Evolutionary conservation across 192 early-diverging fungal species (phyloP), one percentile per base, ranked within the genome.

Genomic region (Coemansia sp.): DNA sequence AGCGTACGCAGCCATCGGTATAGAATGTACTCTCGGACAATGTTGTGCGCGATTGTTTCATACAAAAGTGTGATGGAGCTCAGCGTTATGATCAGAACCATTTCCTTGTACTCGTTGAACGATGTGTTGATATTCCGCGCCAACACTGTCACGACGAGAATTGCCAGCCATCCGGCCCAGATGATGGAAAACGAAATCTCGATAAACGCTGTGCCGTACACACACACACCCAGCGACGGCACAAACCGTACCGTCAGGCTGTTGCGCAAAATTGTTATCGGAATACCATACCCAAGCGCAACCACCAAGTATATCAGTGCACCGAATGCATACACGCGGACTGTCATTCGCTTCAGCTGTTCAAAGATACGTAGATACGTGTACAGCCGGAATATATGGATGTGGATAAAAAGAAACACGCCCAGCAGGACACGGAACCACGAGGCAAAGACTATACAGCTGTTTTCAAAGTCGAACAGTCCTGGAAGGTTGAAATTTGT

Each of bases 31-130:
- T 71, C 66, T 4, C 58, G 26, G 2, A 67, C 37, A 13, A 74
- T 54, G 41, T 82, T 71, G 19, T 82, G 79, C 4, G 70, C 16
- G 15, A 82, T 56, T 3, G 79, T 74, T 37, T 71, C 48, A 41
- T 82, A 77, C 3, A 52, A 16, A 12, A 82, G 59, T 10, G 74
- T 49, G 3, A 49, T 48, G 0, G 71, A 68, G 10, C 60, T 18
- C 8, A 82, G 40, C 0, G 58, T n/a, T 40, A 72, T 64, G 3
- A 82, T 77, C 4, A 68, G 0, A 10, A 82, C 46, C 79, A 82
- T 82, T 47, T 82, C 79, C n/a, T 41, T 61, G 36, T 77, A 76
- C 52, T 82, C 79, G 6, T 77, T 73, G 48, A 82, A 82, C n/a
- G 79, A 82, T 2, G 74, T 68, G 43, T 82, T 82, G 42, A 82